These are phyloP conservation scores for Acanthochlamys bracteata DNA, from an alignment of 106 monocot species.

Conservation along the genomic window DNA sequence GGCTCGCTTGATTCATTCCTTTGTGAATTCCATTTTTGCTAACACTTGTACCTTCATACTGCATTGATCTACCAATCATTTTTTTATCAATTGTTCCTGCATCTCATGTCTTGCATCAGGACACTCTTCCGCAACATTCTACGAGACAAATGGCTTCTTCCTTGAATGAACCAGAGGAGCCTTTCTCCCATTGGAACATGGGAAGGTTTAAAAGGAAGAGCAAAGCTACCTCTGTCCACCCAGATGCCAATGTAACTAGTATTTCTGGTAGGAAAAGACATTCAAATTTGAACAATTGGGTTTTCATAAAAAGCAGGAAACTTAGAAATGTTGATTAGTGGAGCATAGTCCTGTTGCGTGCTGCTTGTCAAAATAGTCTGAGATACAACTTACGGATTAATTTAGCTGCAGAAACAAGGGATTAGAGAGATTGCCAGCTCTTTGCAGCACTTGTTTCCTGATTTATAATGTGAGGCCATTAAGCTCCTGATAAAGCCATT, in stretches of 20 bases:
- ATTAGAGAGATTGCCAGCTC: no score
- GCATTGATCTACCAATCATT: no score
- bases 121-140: neutral
- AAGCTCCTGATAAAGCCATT: no score
- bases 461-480: no score
- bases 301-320: conserved; percentile 17
- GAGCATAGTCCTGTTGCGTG: neutral
- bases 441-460: no score
- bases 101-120: conserved; percentile 5
- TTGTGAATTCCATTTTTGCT: no score
- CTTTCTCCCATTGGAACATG: conserved; percentile 40
- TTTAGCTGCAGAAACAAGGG: no score
- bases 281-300: conserved; percentile 6
- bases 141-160: neutral
- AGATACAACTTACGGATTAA: no score
- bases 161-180: conserved; percentile 18
- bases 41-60: no score
- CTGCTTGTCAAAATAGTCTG: no score
- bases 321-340: conserved; percentile 1
- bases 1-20: no score
- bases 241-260: neutral
- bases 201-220: conserved; percentile 16
- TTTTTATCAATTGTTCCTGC: no score
- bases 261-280: conserved; percentile 14
- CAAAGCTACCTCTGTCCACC: conserved; percentile 7